Evolutionary conservation across 371 early-diverging fungal species (phyloP).

Genomic region (Rhizopus delemar): DNA sequence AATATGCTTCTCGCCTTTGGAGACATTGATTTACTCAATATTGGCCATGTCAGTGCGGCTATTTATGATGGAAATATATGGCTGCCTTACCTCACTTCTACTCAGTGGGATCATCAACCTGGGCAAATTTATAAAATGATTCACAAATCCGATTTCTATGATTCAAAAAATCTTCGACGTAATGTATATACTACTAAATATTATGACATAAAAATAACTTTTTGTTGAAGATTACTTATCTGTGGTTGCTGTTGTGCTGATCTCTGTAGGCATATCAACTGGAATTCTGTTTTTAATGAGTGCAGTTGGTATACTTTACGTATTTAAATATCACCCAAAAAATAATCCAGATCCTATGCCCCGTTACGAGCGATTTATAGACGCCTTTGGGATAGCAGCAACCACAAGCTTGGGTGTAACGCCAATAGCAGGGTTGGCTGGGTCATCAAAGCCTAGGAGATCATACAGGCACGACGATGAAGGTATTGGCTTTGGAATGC

Average conservation of each 20-base stretch:
- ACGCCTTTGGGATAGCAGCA: conserved; percentile 12
- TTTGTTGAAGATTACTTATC: conserved; percentile 33
- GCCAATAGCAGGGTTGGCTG: background rate
- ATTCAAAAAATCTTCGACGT: conserved; percentile 26
- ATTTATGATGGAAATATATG: conserved; percentile 61
- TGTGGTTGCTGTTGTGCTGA: conserved; percentile 64
- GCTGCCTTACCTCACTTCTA: conserved; percentile 61
- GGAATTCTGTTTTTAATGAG: conserved; percentile 66
- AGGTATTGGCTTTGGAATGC: conserved; percentile 5
- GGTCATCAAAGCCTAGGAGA: conserved; percentile 10
- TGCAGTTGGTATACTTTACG: conserved; percentile 32
- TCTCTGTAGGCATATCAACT: conserved; percentile 70
- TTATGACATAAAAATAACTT: background rate
- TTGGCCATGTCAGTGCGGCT: conserved; percentile 57
- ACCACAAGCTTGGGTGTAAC: conserved; percentile 6
- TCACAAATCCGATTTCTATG: conserved; percentile 30
- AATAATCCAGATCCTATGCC: conserved; percentile 36
- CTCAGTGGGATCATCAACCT: conserved; percentile 22
- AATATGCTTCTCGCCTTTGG: conserved; percentile 55
- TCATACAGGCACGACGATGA: conserved; percentile 2
- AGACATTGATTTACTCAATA: conserved; percentile 39
- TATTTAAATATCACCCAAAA: conserved; percentile 25
- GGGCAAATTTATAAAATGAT: conserved; percentile 29
- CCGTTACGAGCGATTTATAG: conserved; percentile 16
- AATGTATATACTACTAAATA: conserved; percentile 3